These are phyloP conservation scores for Streptanthus diversifolius DNA, from an alignment of 345 rosid genomes.

Conservation along the genomic window DNA sequence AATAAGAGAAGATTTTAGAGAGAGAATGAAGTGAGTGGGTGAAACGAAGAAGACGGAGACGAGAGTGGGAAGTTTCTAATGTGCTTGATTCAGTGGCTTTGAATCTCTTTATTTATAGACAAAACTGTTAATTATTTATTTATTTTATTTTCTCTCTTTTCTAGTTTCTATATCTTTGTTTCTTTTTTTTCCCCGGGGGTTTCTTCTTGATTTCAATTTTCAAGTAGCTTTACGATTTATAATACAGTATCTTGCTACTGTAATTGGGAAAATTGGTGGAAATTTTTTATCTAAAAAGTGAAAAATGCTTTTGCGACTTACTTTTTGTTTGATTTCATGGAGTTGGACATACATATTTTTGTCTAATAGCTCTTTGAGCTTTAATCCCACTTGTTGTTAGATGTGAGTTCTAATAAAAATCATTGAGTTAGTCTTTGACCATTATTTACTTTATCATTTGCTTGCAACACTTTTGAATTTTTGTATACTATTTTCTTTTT, in stretches of 20 bases:
- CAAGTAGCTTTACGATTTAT: not conserved
- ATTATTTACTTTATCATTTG: slow-evolving; percentile 9
- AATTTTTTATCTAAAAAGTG: not conserved
- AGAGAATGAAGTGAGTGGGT: slow-evolving; percentile 10
- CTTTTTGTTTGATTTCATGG: not conserved
- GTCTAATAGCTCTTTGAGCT: slow-evolving; percentile 15
- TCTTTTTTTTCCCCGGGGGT: not conserved
- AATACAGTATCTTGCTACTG: not conserved
- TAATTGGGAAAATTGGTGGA: not conserved
- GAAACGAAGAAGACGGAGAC: not conserved
- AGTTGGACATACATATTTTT: not conserved
- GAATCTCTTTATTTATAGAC: slow-evolving; percentile 33
- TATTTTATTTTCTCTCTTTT: not conserved
- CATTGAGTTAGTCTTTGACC: slow-evolving; percentile 24
- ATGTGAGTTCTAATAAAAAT: slow-evolving; percentile 13
- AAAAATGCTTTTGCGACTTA: slow-evolving; percentile 7
- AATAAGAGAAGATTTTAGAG: not conserved
- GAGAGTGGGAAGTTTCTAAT: slow-evolving; percentile 9
- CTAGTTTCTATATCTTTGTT: not conserved
- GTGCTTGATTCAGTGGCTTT: slow-evolving; percentile 18
- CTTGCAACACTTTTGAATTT: not conserved
- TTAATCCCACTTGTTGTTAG: slow-evolving; percentile 28
- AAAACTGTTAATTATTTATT: not conserved
- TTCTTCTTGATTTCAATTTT: not conserved
- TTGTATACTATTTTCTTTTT: not conserved